phyloP scores from a whole-genome alignment of 2,329 filamentous ascomycete genomes.

The Knufia fluminis region DNA sequence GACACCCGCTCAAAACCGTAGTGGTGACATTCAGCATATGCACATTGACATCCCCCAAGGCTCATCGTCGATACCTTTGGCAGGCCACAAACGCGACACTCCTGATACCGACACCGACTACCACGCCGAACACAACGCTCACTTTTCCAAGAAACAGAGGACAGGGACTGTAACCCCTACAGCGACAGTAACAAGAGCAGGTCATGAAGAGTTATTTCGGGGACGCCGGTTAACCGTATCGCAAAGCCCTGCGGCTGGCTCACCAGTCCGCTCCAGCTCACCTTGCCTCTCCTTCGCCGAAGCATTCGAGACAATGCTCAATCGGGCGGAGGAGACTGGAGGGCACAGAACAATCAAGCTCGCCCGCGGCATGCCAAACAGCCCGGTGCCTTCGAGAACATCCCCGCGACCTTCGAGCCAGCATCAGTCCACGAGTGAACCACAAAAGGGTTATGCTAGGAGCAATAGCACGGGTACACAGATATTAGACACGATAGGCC shows the following conservation, averaged over 20 bases:
- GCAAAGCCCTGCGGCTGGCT: not conserved
- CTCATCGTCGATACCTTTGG: not conserved
- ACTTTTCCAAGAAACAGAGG: conserved; percentile 3
- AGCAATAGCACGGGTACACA: conserved; percentile 41
- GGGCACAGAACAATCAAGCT: conserved; percentile 9
- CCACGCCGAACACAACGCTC: not conserved
- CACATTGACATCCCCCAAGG: not conserved
- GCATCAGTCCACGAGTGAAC: not conserved
- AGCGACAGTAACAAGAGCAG: conserved; percentile 1
- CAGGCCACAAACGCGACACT: conserved; percentile 4
- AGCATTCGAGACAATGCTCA: conserved; percentile 11
- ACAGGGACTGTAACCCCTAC: not conserved
- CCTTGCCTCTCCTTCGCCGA: not conserved
- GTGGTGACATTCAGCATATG: not conserved
- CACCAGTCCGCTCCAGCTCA: not conserved
- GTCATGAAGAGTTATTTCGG: conserved; percentile 10
- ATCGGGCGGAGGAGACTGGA: conserved; percentile 10
- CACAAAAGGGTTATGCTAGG: conserved; percentile 43
- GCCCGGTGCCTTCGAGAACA: not conserved
- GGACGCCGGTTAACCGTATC: conserved; percentile 1
- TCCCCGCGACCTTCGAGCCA: not conserved
- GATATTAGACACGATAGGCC: conserved; percentile 54
- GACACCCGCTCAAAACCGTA: not conserved
- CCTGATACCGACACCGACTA: not conserved
- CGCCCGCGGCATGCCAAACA: conserved; percentile 6